A percentile compares a stretch with the other conserved stretches of the same genome.
Evolutionary conservation across 2,329 filamentous ascomycete genomes (phyloP).

Genomic region (Fusarium sarcochroum): DNA sequence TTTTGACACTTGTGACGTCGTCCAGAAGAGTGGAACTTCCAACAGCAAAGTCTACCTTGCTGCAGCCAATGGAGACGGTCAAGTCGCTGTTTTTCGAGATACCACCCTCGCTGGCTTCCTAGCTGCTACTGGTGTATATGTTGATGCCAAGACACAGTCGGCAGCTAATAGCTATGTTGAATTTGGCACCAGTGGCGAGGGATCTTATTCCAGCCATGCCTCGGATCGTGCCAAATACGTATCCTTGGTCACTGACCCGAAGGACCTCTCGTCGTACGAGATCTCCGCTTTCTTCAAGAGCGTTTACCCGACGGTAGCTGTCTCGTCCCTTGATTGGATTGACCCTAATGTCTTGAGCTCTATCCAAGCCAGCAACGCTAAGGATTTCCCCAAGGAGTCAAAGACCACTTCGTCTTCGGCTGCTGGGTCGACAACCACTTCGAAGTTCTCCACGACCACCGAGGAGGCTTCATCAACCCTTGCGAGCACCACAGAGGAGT

Average conservation of each 20-base stretch:
- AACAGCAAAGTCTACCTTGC: conserved; percentile 60
- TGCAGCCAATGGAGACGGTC: conserved; percentile 57
- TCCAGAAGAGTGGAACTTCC: conserved; percentile 47
- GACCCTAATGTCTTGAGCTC: conserved; percentile 36
- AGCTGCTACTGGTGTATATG: conserved; percentile 52
- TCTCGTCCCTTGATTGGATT: conserved; percentile 37
- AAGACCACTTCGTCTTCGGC: not conserved
- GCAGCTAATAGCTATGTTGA: conserved; percentile 57
- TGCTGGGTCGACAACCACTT: not conserved
- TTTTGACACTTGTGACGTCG: conserved; percentile 57
- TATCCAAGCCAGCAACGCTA: conserved; percentile 39
- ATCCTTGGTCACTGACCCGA: conserved; percentile 49
- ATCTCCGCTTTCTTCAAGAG: conserved; percentile 36
- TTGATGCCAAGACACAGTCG: conserved; percentile 52
- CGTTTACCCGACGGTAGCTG: conserved; percentile 25
- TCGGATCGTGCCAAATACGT: conserved; percentile 54
- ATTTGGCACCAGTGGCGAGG: conserved; percentile 57
- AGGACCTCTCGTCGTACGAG: conserved; percentile 49
- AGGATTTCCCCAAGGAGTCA: conserved; percentile 16
- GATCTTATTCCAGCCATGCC: conserved; percentile 56
- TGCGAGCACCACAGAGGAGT: not conserved
- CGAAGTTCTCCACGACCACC: not conserved
- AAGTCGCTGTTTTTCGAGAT: conserved; percentile 58
- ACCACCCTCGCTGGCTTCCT: conserved; percentile 56
- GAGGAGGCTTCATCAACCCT: not conserved